A percentile compares a stretch with the other conserved stretches of the same genome.
phyloP scores from a whole-genome alignment of 2,329 filamentous ascomycete genomes.

The Colletotrichum trifolii region DNA sequence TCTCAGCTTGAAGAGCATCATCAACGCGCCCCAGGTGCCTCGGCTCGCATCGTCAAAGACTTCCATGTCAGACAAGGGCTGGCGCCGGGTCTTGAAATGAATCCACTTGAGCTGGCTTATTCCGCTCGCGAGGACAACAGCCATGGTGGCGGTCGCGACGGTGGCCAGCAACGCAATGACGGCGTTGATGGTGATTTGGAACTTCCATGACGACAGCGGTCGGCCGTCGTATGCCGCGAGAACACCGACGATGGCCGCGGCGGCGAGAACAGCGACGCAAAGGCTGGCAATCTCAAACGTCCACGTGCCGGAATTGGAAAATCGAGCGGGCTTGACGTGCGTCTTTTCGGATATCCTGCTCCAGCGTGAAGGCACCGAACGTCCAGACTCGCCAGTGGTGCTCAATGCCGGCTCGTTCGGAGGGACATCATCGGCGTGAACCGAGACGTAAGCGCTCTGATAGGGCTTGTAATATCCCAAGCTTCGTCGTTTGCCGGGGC shows the following conservation, averaged over 20 bases:
- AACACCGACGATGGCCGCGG: constrained; percentile 44
- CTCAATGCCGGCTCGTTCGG: constrained; percentile 26
- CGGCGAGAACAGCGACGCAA: constrained; percentile 40
- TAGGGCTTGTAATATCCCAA: constrained; percentile 23
- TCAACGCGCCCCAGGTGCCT: constrained; percentile 44
- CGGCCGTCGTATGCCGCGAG: constrained; percentile 44
- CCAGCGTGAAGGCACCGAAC: constrained; percentile 29
- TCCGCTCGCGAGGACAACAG: constrained; percentile 44
- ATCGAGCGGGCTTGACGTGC: constrained; percentile 17
- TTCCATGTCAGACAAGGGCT: constrained; percentile 47
- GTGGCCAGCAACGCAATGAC: constrained; percentile 46
- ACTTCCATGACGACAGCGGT: constrained; percentile 45
- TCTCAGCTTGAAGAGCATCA: constrained; percentile 41
- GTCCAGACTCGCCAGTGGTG: constrained; percentile 18
- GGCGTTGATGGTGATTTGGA: constrained; percentile 47
- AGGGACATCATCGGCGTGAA: constrained; percentile 19
- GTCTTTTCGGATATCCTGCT: constrained; percentile 25
- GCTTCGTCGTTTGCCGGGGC: constrained; percentile 7
- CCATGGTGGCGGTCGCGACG: constrained; percentile 44
- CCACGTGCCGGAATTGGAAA: constrained; percentile 42
- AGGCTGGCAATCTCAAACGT: constrained; percentile 43
- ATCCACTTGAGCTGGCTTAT: constrained; percentile 49
- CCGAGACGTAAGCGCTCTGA: constrained; percentile 16
- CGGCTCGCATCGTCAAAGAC: constrained; percentile 47
- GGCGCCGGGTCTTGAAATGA: constrained; percentile 43